Evolutionary conservation across 1,284 basidiomycete genomes (phyloP).

Genomic region (Cutaneotrichosporon dermatis): DNA sequence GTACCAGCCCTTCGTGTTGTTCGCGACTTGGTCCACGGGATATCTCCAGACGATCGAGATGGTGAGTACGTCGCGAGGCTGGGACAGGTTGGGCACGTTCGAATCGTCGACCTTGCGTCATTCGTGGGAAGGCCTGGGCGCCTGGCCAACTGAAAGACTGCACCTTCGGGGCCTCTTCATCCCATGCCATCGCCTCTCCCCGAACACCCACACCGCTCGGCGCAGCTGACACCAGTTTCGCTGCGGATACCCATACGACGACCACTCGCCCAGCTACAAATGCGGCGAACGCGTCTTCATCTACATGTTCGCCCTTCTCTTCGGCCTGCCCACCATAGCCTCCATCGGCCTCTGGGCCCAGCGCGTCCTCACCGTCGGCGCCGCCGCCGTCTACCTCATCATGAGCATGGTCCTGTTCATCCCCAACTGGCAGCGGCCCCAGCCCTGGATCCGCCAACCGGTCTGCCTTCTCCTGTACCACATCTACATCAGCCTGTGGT

Average conservation of each 20-base stretch:
- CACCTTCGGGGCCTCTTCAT: too few species aligned
- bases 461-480: constrained; percentile 40
- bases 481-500: constrained; percentile 42
- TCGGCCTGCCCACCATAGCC: constrained; percentile 66
- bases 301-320: constrained; percentile 7
- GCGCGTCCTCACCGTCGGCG: constrained; percentile 61
- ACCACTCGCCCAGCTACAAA: background rate
- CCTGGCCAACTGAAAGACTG: too few species aligned
- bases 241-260: background rate
- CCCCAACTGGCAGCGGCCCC: background rate
- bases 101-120: background rate
- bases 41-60: constrained; percentile 33
- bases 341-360: constrained; percentile 70
- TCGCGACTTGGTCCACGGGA: constrained; percentile 39
- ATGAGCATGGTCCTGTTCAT: constrained; percentile 6
- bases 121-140: too few species aligned
- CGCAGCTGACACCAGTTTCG: background rate
- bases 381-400: constrained; percentile 57
- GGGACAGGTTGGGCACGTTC: too few species aligned
- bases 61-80: constrained; percentile 3
- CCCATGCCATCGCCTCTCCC: too few species aligned
- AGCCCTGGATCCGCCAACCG: background rate
- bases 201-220: background rate
- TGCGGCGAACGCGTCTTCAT: constrained; percentile 5
- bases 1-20: constrained; percentile 40